phyloP scores from a whole-genome alignment of 2,329 filamentous ascomycete species.

The Colletotrichum orchidophilum region DNA sequence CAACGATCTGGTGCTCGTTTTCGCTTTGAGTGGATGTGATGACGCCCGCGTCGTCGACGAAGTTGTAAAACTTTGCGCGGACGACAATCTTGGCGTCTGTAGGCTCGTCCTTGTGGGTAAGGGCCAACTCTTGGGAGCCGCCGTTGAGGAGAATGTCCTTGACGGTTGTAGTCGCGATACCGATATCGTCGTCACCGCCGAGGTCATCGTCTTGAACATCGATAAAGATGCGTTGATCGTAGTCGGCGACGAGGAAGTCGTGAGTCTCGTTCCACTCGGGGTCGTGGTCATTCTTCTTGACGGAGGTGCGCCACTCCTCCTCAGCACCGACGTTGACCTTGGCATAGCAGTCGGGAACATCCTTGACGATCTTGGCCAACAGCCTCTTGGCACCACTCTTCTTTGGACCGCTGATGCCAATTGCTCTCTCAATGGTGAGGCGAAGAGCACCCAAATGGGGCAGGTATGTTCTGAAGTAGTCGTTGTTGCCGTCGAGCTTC shows the following conservation, averaged over 20 bases:
- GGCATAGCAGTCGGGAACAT: constrained; percentile 57
- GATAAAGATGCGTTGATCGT: constrained; percentile 51
- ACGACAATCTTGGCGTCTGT: constrained; percentile 48
- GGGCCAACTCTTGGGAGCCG: constrained; percentile 50
- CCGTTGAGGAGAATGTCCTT: constrained; percentile 52
- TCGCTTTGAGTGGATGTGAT: constrained; percentile 39
- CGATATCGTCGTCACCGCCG: constrained; percentile 54
- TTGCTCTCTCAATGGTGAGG: constrained; percentile 52
- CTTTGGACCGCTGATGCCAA: constrained; percentile 46
- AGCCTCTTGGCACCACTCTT: constrained; percentile 46
- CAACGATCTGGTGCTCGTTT: constrained; percentile 45
- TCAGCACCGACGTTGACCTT: constrained; percentile 55
- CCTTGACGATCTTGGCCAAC: constrained; percentile 53
- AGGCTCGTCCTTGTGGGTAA: constrained; percentile 48
- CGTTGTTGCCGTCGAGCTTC: constrained; percentile 55
- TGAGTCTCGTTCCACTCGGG: constrained; percentile 58
- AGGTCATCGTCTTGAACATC: constrained; percentile 56
- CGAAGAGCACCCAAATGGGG: constrained; percentile 53
- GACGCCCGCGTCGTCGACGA: constrained; percentile 47
- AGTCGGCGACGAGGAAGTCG: constrained; percentile 56
- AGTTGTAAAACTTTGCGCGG: constrained; percentile 51
- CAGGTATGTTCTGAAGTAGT: constrained; percentile 59
- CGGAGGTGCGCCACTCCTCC: constrained; percentile 52
- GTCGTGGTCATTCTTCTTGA: constrained; percentile 51
- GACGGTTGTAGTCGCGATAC: constrained; percentile 49